Base-by-base conservation (phyloP, 352 stramenopile species). In the Globisporangium ultimum region DNA sequence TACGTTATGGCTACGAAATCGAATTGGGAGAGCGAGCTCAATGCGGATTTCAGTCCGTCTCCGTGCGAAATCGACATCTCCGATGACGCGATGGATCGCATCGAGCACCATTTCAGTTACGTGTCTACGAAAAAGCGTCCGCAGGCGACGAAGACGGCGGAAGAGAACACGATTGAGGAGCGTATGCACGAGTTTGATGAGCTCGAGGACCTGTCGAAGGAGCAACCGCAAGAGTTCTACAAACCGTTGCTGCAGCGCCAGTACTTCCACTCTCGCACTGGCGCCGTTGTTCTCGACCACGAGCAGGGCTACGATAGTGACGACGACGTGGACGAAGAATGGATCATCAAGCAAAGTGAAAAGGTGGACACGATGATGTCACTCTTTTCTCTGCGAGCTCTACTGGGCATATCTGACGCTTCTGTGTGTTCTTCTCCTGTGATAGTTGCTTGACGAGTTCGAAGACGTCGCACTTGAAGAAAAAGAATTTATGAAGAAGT, bases 401-500 rank as follows among this genome's bases (percentile, higher is more conserved):
- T 36, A 36, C 8, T 36, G 28, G 28, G 8, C 8, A 36, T 36
- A 36, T 36, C 28, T 36, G 28, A 36, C 28, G 28, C 4, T 28
- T 36, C 18, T 45, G 34, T 42, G 34, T 42, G 10, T 45, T 15
- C 0, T 58, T 2, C 45, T 42, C 20, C 38, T 58, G 28, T 42
- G 54, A 14, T n/a, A 88, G 79, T 76, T 96, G 59, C 55, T 96
- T 22, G 83, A 96, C 54, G 87, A 96, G 56, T 96, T 94, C 53
- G 84, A 96, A 60, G 87, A 96, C 47, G 87, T 96, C 1, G 78
- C 87, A 28, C 60, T 93, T 32, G 85, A 94, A 61, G 85, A 94
- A 53, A 94, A 94, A 53, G 83, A 91, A 53, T 91, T 95, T 55
- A 95, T 95, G 87, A 95, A 95, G 70, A 90, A 88, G 64, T 95